These are phyloP conservation scores for Aspergillus kassunensis DNA, from an alignment of 495 filamentous ascomycete genomes.

Conservation along the genomic window DNA sequence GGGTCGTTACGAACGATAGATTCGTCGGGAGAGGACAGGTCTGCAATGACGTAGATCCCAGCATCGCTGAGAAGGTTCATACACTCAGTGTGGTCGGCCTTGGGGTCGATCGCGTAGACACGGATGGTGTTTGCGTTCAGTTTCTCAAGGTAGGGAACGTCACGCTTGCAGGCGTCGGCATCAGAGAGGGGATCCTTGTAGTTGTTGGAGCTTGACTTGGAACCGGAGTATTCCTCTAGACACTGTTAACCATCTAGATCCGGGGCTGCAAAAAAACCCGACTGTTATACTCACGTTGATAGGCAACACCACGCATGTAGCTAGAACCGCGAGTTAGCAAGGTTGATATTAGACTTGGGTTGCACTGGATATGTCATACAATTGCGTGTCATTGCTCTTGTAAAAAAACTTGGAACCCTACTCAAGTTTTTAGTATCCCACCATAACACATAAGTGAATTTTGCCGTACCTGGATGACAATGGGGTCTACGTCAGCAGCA, in stretches of 20 bases:
- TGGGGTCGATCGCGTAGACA: constrained; percentile 85
- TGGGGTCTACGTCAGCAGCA: constrained; percentile 46
- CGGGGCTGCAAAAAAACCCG: background rate
- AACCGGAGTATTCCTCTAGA: constrained; percentile 44
- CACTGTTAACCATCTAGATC: constrained; percentile 8
- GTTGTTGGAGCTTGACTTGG: constrained; percentile 27
- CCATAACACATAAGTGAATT: background rate
- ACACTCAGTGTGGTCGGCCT: constrained; percentile 66
- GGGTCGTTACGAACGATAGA: constrained; percentile 82
- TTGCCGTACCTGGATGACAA: constrained; percentile 57
- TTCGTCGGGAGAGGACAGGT: constrained; percentile 72
- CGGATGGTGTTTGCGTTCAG: constrained; percentile 84
- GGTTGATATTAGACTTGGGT: background rate
- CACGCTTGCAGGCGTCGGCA: constrained; percentile 61
- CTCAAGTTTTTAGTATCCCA: constrained; percentile 3
- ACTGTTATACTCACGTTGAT: constrained; percentile 55
- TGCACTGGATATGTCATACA: constrained; percentile 43
- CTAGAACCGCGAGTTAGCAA: constrained; percentile 25
- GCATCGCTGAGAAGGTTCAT: constrained; percentile 76
- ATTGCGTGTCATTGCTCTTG: constrained; percentile 67
- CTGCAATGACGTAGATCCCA: constrained; percentile 90
- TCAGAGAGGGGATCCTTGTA: constrained; percentile 71
- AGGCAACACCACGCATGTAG: constrained; percentile 82
- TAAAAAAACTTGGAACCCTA: constrained; percentile 77
- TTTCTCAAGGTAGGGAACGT: constrained; percentile 70